These are phyloP conservation scores for Corylus americana DNA, from an alignment of 306 rosid genomes.

Conservation along the genomic window DNA sequence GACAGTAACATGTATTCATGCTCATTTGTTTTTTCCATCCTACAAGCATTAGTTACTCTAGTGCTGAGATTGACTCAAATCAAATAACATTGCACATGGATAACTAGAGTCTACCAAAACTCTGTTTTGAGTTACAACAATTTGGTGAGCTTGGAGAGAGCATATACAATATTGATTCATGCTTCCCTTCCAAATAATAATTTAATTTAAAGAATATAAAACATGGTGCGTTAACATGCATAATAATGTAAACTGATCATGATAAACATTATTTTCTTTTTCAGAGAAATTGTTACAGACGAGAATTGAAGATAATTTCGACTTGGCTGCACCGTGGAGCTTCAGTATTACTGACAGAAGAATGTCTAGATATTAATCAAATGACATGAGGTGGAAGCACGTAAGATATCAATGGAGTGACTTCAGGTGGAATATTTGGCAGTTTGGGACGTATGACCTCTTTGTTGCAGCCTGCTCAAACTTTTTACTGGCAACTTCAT, in stretches of 20 bases:
- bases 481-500: slow-evolving; percentile 57
- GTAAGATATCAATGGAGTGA: slow-evolving; percentile 44
- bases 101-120: not conserved
- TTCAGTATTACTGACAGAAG: not conserved
- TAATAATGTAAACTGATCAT: not conserved
- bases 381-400: slow-evolving; percentile 2
- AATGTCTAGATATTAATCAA: slow-evolving; percentile 4
- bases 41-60: not conserved
- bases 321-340: slow-evolving; percentile 13
- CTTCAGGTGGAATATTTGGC: slow-evolving; percentile 73
- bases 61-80: not conserved
- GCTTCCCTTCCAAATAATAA: not conserved
- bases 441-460: slow-evolving; percentile 50
- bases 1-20: not conserved
- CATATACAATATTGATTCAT: not conserved
- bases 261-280: not conserved
- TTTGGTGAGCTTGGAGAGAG: slow-evolving; percentile 3
- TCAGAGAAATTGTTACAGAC: not conserved
- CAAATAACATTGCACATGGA: not conserved
- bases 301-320: not conserved
- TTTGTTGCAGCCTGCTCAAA: slow-evolving; percentile 53
- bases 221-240: not conserved
- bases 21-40: not conserved
- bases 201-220: slow-evolving; percentile 3
- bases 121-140: not conserved